Percentiles rank a stretch among this genome's conserved stretches.
Conservation (phyloP, 1,139 yeast genomes). For the Chernovozyma sophiae-reginae region DNA sequence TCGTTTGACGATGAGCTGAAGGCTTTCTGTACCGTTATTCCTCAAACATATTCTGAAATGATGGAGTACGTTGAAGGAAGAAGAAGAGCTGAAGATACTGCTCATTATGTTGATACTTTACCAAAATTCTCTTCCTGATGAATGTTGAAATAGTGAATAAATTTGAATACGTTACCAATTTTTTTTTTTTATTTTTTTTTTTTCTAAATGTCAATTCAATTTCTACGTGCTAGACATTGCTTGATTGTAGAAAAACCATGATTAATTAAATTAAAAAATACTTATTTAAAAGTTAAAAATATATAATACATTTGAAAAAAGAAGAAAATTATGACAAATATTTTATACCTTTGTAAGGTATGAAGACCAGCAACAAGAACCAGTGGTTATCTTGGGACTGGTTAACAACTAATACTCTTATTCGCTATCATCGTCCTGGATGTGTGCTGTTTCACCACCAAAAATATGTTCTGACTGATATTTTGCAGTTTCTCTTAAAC, state of each 20-base stretch:
- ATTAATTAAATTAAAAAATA: conserved; percentile 1
- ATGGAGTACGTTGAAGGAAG: conserved; percentile 87
- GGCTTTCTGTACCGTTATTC: conserved; percentile 66
- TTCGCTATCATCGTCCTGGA: conserved; percentile 34
- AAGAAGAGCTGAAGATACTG: conserved; percentile 83
- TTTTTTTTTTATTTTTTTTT: neutral
- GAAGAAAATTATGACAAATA: too few relatives aligned
- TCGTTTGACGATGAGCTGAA: conserved; percentile 30
- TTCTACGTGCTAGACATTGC: too few relatives aligned
- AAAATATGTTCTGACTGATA: conserved; percentile 24
- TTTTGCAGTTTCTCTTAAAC: conserved; percentile 37
- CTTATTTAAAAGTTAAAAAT: neutral
- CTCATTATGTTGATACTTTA: conserved; percentile 54
- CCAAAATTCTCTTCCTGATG: conserved; percentile 18
- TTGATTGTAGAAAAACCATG: neutral
- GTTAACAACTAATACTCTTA: too few relatives aligned
- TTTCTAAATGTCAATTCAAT: neutral
- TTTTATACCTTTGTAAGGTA: too few relatives aligned
- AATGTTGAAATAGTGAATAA: neutral
- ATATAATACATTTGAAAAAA: neutral
- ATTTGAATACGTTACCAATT: neutral
- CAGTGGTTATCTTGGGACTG: too few relatives aligned
- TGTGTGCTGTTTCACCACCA: conserved; percentile 34
- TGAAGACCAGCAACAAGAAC: too few relatives aligned
- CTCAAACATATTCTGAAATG: conserved; percentile 88